phyloP scores from a whole-genome alignment of 2,329 filamentous ascomycete genomes.

The Aspergillus caelatus region DNA sequence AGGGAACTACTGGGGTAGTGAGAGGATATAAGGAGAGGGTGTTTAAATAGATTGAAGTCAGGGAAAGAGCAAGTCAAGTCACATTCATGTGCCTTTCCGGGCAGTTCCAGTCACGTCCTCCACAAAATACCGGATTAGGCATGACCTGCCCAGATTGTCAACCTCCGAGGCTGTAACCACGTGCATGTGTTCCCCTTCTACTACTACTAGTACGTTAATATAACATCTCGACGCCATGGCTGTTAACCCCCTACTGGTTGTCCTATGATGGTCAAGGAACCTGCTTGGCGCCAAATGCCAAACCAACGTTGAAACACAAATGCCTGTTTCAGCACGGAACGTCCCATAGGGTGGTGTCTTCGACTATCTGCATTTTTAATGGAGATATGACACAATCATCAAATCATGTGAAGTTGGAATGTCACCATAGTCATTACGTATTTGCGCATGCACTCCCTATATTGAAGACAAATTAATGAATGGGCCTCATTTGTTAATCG shows the following conservation, averaged over 20 bases:
- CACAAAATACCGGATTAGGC: background rate
- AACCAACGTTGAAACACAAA: background rate
- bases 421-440: background rate
- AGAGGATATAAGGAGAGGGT: background rate
- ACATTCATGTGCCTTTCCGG: constrained; percentile 3
- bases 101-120: background rate
- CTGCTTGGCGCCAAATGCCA: background rate
- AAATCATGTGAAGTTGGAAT: background rate
- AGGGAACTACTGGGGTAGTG: background rate
- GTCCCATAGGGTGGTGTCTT: background rate
- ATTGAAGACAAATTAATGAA: too few species aligned
- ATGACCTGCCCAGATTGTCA: background rate
- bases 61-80: background rate
- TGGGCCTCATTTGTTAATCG: background rate
- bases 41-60: background rate
- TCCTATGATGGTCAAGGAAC: background rate
- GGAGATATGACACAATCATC: too few species aligned
- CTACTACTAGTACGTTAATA: background rate
- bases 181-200: constrained; percentile 24
- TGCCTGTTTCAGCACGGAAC: background rate
- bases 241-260: too few species aligned
- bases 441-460: background rate
- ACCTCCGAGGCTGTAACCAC: constrained; percentile 15
- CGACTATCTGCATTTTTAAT: too few species aligned
- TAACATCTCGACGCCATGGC: background rate